Conservation (phyloP, 208 protist species). For the Wallacemonas rigidus region DNA sequence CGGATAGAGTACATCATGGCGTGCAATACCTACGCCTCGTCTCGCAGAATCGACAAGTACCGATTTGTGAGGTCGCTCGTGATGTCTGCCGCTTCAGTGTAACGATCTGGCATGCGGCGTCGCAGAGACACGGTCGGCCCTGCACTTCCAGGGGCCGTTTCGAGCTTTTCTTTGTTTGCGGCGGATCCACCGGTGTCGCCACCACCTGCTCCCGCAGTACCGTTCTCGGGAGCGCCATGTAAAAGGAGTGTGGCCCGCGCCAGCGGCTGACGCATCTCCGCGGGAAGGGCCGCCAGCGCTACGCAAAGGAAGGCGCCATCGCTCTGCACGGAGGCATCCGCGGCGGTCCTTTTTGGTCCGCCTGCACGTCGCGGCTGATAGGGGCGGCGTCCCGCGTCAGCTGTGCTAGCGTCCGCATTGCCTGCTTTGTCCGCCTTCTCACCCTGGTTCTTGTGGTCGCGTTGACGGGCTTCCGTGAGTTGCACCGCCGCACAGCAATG, state of each 20-base stretch:
- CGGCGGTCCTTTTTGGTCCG: neutral
- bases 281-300: slow-evolving; percentile 27
- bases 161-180: neutral
- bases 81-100: neutral
- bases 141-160: neutral
- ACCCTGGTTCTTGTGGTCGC: neutral
- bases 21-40: neutral
- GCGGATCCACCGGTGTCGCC: no score
- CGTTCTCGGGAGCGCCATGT: neutral
- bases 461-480: neutral
- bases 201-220: no score
- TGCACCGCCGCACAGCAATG: neutral
- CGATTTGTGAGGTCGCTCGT: neutral
- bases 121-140: neutral
- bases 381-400: neutral
- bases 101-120: neutral
- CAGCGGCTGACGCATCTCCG: slow-evolving; percentile 16
- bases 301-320: slow-evolving; percentile 29
- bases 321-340: slow-evolving; percentile 1
- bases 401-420: neutral
- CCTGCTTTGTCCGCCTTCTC: neutral
- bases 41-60: neutral
- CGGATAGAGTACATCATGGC: no score
- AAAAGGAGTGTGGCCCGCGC: neutral
- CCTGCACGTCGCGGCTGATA: neutral